Evolutionary conservation across 2,329 filamentous ascomycete species (phyloP).

Genomic region (Cercospora sesami): DNA sequence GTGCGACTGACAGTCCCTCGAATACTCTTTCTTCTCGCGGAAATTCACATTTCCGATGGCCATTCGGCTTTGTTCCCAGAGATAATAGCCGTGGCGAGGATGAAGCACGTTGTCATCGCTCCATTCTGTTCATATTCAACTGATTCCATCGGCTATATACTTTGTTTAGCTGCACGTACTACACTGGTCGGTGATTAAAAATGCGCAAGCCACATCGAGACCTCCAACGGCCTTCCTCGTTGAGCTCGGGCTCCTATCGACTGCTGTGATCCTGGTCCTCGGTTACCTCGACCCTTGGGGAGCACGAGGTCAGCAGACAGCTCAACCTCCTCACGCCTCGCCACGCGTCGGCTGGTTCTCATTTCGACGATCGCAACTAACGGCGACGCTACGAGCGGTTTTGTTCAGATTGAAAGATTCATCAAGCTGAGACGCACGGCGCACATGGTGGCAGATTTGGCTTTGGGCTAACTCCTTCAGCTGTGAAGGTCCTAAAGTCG

Average conservation of each 20-base stretch:
- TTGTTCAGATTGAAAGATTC: neutral
- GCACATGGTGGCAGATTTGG: neutral
- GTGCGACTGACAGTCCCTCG: neutral
- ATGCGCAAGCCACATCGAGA: neutral
- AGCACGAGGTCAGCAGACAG: neutral
- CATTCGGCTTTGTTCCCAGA: neutral
- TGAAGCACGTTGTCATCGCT: neutral
- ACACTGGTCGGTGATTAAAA: neutral
- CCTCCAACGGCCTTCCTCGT: slow-evolving; percentile 3
- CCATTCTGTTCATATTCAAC: neutral
- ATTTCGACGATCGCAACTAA: neutral
- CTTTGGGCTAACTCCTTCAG: slow-evolving; percentile 3
- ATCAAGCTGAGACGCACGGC: slow-evolving; percentile 12
- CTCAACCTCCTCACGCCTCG: neutral
- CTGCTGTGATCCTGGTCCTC: neutral
- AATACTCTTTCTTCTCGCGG: neutral
- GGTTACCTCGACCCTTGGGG: neutral
- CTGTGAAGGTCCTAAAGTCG: neutral
- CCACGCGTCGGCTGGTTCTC: neutral
- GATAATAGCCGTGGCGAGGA: neutral
- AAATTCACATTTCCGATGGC: neutral
- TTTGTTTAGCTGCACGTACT: neutral
- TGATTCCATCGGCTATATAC: neutral
- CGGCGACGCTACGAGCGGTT: neutral
- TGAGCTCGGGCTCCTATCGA: neutral